Conservation (phyloP, 208 protist genomes). For the Trypanosomatidae sp. region DNA sequence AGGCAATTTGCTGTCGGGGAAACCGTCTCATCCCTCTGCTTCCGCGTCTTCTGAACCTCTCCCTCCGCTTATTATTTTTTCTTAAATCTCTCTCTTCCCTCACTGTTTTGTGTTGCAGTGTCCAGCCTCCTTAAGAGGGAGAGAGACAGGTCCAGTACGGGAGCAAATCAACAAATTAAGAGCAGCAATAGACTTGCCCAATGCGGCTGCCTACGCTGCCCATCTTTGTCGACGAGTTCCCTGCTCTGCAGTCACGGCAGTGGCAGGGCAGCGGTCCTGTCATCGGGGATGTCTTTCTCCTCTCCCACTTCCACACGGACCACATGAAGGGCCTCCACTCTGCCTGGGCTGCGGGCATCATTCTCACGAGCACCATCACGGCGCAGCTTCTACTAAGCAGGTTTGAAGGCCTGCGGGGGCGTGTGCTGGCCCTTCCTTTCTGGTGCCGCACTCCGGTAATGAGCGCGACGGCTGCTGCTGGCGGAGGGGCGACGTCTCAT, state of each 20-base stretch:
- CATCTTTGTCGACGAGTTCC: slow-evolving; percentile 60
- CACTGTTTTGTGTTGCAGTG: no score
- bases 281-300: slow-evolving; percentile 37
- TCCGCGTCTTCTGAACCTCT: no score
- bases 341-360: slow-evolving; percentile 52
- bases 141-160: no score
- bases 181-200: no score
- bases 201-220: slow-evolving; percentile 61
- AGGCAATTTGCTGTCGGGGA: no score
- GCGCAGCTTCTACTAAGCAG: slow-evolving; percentile 50
- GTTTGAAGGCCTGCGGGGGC: slow-evolving; percentile 35
- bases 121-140: no score
- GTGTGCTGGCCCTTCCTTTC: slow-evolving; percentile 34
- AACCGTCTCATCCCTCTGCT: no score
- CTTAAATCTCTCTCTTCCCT: no score
- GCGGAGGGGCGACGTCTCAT: no score
- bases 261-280: neutral
- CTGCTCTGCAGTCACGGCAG: neutral
- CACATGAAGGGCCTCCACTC: slow-evolving; percentile 79
- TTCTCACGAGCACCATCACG: slow-evolving; percentile 64
- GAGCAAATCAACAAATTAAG: no score
- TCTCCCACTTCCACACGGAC: slow-evolving; percentile 90
- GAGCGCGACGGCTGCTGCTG: neutral
- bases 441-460: slow-evolving; percentile 33
- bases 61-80: no score